Base-by-base conservation (phyloP, 2,329 filamentous ascomycete genomes). In the Aspergillus tubingensis region DNA sequence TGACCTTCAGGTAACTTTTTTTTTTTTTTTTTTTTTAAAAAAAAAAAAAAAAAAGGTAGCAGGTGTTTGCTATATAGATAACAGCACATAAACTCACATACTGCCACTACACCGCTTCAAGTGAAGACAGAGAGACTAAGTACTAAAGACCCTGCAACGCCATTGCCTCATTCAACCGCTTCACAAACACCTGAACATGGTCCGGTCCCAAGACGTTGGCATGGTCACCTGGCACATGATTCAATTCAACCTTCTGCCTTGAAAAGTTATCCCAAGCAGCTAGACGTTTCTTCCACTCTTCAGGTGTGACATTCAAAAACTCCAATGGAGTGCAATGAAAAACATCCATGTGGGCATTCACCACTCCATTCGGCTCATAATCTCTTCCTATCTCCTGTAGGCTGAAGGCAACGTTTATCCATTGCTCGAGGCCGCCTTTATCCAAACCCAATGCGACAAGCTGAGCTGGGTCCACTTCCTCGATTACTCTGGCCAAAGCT, bases 301-400 rank as follows among this genome's bases (percentile, higher is more conserved):
- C 41, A 21, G 38, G 49, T 8, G 8, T 15, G 1, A 38, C 23
- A 5, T 72, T 71, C 3, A 68, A 72, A 1, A 61, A 63, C 32
- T 63, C 70, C 2, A 76, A 64, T 2, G 49, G 49, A 17, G 32
- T 7, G 27, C 49, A 52, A 25, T 52, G 17, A 15, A 83, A 82
- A 1, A 82, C 70, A 65, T 83, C 80, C 50, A 82, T 75, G 2
- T 36, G 13, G 0, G 59, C 57, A 0, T 36, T 36, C 1, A 82
- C 74, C 0, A 23, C 58, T 0, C 79, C 79, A 0, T 17, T n/a
- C 1, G 80, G 80, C 51, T 82, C 76, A 62, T 82, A 83, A 15
- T 81, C 73, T 0, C 65, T 56, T 2, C 75, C 77, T 47, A 80
- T 75, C 48, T 66, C 69, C 61, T 79, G 76, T 49, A 81, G 56